Base-by-base conservation (phyloP, 2,329 filamentous ascomycete species). In the Ilyonectria sp. region DNA sequence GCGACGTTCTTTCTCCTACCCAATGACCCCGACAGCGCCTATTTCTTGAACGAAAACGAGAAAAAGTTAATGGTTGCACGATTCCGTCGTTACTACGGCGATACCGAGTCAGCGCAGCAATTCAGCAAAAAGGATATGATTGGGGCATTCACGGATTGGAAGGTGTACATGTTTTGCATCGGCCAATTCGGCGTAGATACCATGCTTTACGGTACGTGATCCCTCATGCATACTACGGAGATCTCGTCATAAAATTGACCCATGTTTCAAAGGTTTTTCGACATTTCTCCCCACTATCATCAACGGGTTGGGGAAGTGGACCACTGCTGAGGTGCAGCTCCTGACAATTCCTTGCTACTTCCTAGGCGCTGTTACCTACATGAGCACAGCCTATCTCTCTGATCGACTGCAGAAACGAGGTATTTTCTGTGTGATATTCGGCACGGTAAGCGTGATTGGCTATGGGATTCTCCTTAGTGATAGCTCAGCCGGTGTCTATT, bases 221-320 rank as follows among this genome's bases (percentile, higher is more conserved):
- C 4, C 6, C 26, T 4, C 26, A 26, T 26, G 26, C 26, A 6
- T 5, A 1, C 26, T 26, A 26, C 26, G 26, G 5, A 26, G 5
- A 26, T 26, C 26, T 26, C 6, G 26, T 26, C 26, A 26, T 26
- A 6, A 26, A 6, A 26, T 26, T 26, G 5, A 26, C 26, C 26
- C 26, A 26, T 6, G 1, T 26, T 26, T 26, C 26, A 6, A 26
- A 26, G 26, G 26, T 6, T 26, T 26, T 91, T 88, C 75, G 87
- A 85, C 58, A 91, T 92, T 92, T 71, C 78, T 92, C 43, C 90
- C 90, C 0, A 92, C 90, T 0, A 92, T 92, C 60, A 92, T 92
- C 74, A 80, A 85, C 21, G 87, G 85, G 0, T 85, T 92, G 58
- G 84, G 89, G 0, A 82, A 89, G 57, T 26, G 26, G 26, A 77